These are phyloP conservation scores for Xylogone sp. DNA, from an alignment of 2,329 filamentous ascomycete species.

Conservation along the genomic window DNA sequence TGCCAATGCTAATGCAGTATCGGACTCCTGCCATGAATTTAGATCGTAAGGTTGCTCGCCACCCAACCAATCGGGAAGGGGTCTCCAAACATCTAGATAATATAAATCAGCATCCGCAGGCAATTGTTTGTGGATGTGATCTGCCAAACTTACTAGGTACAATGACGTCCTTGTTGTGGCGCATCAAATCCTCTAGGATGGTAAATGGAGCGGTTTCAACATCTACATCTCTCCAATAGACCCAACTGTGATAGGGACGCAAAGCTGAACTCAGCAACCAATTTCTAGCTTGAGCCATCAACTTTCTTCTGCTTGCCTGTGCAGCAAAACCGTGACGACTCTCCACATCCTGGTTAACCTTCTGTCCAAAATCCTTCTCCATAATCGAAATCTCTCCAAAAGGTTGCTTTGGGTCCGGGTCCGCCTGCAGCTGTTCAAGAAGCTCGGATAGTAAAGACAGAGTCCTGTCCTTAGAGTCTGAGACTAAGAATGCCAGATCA, in stretches of 20 bases:
- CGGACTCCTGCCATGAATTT: conserved; percentile 99
- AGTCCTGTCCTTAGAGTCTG: conserved; percentile 93
- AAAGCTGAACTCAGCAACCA: conserved; percentile 93
- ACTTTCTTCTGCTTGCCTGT: conserved; percentile 86
- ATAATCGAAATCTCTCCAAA: conserved; percentile 98
- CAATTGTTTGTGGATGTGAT: conserved; percentile 6
- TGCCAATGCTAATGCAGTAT: conserved; percentile 88
- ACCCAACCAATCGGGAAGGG: conserved; percentile 97
- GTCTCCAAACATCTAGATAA: conserved; percentile 83
- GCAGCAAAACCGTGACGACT: conserved; percentile 96
- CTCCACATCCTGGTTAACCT: conserved; percentile 96
- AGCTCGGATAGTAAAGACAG: conserved; percentile 70
- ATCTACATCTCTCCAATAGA: conserved; percentile 98
- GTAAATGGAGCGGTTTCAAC: conserved; percentile 97
- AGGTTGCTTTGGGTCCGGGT: conserved; percentile 73
- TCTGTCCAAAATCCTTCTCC: conserved; percentile 98
- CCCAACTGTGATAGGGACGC: conserved; percentile 95
- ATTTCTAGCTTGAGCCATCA: conserved; percentile 97
- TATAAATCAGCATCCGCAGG: conserved; percentile 21
- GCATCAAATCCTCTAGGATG: conserved; percentile 96
- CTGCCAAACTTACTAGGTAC: conserved; percentile 76
- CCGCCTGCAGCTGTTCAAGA: conserved; percentile 74
- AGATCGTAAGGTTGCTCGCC: conserved; percentile 98
- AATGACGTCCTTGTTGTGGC: conserved; percentile 97
- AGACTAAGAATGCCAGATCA: conserved; percentile 93